Percentiles rank a stretch among this genome's conserved stretches.
Conservation (phyloP, 2,329 filamentous ascomycete genomes). For the Trichoderma asperellum region DNA sequence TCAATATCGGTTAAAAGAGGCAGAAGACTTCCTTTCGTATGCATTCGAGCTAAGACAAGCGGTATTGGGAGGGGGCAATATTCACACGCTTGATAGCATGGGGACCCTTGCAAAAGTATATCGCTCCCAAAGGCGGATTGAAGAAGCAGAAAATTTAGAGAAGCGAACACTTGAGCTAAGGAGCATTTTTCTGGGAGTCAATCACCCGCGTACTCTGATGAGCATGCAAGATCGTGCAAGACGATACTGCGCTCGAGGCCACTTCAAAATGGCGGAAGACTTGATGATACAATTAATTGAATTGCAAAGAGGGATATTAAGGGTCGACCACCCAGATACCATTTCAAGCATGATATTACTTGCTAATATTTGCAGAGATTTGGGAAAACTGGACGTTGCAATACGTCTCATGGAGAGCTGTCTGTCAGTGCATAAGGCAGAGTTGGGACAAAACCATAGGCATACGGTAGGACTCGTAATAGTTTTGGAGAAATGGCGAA, state of each 20-base stretch:
- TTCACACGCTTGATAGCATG: not conserved
- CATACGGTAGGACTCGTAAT: not conserved
- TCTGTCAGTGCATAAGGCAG: not conserved
- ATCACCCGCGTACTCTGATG: not conserved
- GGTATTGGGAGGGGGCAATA: not conserved
- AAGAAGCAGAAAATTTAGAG: slow-evolving; percentile 1
- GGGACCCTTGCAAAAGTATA: not conserved
- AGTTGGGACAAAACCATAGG: not conserved
- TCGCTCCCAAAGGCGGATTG: not conserved
- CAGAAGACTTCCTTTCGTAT: not conserved
- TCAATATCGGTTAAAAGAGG: not conserved
- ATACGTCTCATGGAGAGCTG: not conserved
- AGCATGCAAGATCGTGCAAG: not conserved
- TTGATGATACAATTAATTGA: not conserved
- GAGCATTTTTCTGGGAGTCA: not conserved
- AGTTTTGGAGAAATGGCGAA: not conserved
- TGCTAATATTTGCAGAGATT: not conserved
- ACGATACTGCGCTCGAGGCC: not conserved
- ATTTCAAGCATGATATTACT: not conserved
- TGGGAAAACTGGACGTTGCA: not conserved
- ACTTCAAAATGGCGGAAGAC: not conserved
- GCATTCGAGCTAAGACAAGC: not conserved
- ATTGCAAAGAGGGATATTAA: not conserved
- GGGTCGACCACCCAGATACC: not conserved
- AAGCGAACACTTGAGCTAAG: not conserved